These are phyloP conservation scores for Endoconidiophora polonica DNA, from an alignment of 2,329 filamentous ascomycete genomes.

Conservation along the genomic window DNA sequence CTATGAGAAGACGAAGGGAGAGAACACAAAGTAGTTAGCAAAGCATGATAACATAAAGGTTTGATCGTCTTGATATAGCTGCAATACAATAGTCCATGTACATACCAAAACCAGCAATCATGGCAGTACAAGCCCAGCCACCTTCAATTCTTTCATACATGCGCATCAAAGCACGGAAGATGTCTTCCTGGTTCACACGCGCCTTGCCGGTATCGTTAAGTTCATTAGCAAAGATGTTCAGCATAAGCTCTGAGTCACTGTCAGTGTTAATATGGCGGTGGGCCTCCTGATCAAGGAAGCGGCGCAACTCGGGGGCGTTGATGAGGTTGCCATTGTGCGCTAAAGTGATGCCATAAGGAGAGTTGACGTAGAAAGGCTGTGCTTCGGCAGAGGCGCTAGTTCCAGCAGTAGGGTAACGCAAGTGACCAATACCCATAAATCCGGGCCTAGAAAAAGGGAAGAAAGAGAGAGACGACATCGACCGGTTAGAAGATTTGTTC, in stretches of 20 bases:
- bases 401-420: conserved; percentile 80
- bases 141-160: conserved; percentile 61
- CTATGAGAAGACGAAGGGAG: background rate
- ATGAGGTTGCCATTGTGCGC: conserved; percentile 82
- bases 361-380: conserved; percentile 81
- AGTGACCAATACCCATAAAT: conserved; percentile 71
- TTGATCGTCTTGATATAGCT: no score
- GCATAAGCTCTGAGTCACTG: conserved; percentile 66
- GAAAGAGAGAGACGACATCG: background rate
- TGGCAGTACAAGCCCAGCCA: conserved; percentile 64
- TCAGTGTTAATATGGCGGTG: conserved; percentile 83
- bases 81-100: background rate
- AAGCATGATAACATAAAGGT: no score
- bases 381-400: conserved; percentile 61
- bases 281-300: conserved; percentile 59
- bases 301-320: conserved; percentile 51
- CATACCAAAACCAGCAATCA: conserved; percentile 62
- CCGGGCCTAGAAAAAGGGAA: conserved; percentile 38
- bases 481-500: conserved; percentile 25
- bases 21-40: no score
- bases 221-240: conserved; percentile 77
- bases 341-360: conserved; percentile 65
- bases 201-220: conserved; percentile 67
- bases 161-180: conserved; percentile 53
- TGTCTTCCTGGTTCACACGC: conserved; percentile 60